Conservation (phyloP, 2,329 filamentous ascomycete genomes). For the Fusarium phyllophilum region DNA sequence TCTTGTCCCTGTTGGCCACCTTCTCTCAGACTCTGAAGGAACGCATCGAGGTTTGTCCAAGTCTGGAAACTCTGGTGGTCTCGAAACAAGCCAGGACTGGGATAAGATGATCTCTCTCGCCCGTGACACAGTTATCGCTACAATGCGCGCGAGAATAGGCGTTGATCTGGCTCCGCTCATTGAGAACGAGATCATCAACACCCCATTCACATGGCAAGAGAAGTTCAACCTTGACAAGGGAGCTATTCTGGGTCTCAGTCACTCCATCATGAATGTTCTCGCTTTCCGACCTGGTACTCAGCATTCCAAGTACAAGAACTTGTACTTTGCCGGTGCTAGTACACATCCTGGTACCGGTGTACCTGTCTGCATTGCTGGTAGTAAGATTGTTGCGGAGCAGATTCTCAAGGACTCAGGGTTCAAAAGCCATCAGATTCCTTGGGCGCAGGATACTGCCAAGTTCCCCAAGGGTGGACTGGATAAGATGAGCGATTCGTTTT, state of each 20-base stretch:
- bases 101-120: constrained; percentile 66
- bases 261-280: constrained; percentile 79
- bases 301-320: constrained; percentile 58
- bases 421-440: constrained; percentile 19
- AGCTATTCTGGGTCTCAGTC: constrained; percentile 76
- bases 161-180: constrained; percentile 61
- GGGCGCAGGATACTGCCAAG: background rate
- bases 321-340: constrained; percentile 80
- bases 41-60: constrained; percentile 27
- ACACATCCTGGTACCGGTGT: constrained; percentile 82
- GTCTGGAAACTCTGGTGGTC: background rate
- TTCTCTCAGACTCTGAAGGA: constrained; percentile 47
- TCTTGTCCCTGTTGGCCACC: constrained; percentile 77
- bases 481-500: constrained; percentile 15
- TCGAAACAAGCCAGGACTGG: constrained; percentile 55
- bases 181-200: constrained; percentile 71
- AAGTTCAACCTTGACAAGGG: constrained; percentile 80
- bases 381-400: constrained; percentile 65
- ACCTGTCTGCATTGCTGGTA: constrained; percentile 76
- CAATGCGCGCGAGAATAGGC: constrained; percentile 69
- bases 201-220: constrained; percentile 70
- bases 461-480: constrained; percentile 13
- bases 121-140: constrained; percentile 68
- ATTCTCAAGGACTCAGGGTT: constrained; percentile 44
- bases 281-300: constrained; percentile 71